Conservation (phyloP, 2,329 filamentous ascomycete genomes). For the Lachnellula cervina region DNA sequence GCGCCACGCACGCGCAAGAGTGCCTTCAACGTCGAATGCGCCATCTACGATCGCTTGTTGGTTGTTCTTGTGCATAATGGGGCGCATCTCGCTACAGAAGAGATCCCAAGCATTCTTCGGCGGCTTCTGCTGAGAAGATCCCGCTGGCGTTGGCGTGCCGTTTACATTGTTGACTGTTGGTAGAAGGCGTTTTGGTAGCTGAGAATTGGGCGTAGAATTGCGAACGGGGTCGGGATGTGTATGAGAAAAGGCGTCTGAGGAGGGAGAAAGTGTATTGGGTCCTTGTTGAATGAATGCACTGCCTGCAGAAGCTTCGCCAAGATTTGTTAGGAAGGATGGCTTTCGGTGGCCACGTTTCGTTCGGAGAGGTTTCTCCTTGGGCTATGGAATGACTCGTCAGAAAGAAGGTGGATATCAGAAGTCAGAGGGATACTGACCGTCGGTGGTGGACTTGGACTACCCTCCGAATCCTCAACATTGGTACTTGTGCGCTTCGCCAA, state of each 20-base stretch:
- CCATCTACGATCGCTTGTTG: conserved; percentile 23
- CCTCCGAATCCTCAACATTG: conserved; percentile 73
- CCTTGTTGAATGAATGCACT: conserved; percentile 45
- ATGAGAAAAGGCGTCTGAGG: conserved; percentile 50
- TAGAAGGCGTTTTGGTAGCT: conserved; percentile 15
- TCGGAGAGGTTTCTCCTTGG: conserved; percentile 72
- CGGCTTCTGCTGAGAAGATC: conserved; percentile 5
- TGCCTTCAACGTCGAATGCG: conserved; percentile 25
- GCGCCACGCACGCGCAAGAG: conserved; percentile 27
- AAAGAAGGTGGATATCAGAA: conserved; percentile 13
- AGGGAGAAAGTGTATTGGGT: conserved; percentile 42
- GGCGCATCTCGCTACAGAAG: conserved; percentile 27
- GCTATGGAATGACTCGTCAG: conserved; percentile 41
- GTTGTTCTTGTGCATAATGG: conserved; percentile 20
- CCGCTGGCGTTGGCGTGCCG: conserved; percentile 1
- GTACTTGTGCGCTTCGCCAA: conserved; percentile 69
- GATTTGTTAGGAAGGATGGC: conserved; percentile 38
- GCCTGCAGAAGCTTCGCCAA: conserved; percentile 36
- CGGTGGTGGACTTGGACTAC: conserved; percentile 73
- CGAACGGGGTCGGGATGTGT: conserved; percentile 35
- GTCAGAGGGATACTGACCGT: conserved; percentile 50
- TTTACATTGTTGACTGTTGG: conserved; percentile 33
- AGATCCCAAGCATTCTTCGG: conserved; percentile 28
- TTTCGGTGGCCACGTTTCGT: conserved; percentile 69
- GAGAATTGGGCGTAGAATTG: conserved; percentile 28